Percentiles rank a stretch among this genome's conserved stretches.
Evolutionary conservation across 352 stramenopile species (phyloP).

Genomic region (Blastocystis sp.): DNA sequence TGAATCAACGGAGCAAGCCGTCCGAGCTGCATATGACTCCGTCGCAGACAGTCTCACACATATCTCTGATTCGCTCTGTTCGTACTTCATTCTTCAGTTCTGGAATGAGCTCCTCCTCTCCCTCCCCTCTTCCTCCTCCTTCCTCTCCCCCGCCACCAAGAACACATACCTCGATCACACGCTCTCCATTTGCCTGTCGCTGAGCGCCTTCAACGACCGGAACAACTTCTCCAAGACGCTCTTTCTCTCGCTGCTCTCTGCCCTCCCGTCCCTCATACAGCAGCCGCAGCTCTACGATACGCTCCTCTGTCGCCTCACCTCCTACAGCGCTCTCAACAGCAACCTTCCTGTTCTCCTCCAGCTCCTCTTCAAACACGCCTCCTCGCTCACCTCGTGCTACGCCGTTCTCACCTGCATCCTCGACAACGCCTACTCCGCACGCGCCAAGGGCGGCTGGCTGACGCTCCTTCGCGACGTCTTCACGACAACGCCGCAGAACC

Average conservation of each 20-base stretch:
- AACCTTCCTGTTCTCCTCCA: background rate
- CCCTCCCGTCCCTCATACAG: background rate
- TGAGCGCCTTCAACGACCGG: background rate
- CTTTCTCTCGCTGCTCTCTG: background rate
- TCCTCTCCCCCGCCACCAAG: background rate
- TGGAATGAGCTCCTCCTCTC: background rate
- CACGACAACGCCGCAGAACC: background rate
- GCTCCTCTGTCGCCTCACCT: background rate
- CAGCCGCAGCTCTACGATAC: background rate
- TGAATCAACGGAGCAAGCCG: background rate
- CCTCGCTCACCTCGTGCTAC: background rate
- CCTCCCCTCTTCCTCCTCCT: background rate
- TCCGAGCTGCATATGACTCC: background rate
- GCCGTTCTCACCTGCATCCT: background rate
- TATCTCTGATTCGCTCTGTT: background rate
- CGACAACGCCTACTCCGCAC: background rate
- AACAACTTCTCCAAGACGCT: background rate
- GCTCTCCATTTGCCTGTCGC: background rate
- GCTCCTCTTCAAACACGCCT: background rate
- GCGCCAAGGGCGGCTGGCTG: background rate
- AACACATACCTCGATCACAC: background rate
- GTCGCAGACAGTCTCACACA: background rate
- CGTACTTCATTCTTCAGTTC: background rate
- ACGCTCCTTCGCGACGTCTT: background rate
- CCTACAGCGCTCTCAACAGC: background rate